Evolutionary conservation across 148 eudicot genomes (phyloP).

Genomic region (Linanthus parryae): DNA sequence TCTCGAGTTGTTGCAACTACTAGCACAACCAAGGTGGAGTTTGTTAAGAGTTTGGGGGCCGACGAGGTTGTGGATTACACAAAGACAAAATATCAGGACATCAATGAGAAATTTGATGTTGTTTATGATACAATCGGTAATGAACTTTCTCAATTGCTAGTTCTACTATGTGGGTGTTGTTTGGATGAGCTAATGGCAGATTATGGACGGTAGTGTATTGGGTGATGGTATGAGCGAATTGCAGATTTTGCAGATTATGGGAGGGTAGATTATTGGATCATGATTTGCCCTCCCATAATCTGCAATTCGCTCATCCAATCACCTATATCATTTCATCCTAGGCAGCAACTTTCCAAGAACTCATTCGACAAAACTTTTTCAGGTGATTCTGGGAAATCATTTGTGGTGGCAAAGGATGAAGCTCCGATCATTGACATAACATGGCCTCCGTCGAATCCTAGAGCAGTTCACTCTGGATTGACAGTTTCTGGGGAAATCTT

Average conservation of each 20-base stretch:
- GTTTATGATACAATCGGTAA: slow-evolving; percentile 51
- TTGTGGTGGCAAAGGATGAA: slow-evolving; percentile 34
- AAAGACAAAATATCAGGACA: slow-evolving; percentile 29
- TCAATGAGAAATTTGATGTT: slow-evolving; percentile 35
- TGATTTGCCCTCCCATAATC: too few relatives aligned
- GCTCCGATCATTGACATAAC: slow-evolving; percentile 47
- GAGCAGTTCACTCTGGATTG: slow-evolving; percentile 35
- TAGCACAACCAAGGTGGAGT: slow-evolving; percentile 39
- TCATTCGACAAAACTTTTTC: slow-evolving; percentile 1
- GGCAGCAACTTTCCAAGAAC: not conserved
- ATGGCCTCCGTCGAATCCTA: slow-evolving; percentile 50
- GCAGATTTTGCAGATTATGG: too few relatives aligned
- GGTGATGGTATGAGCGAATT: too few relatives aligned
- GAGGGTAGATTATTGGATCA: too few relatives aligned
- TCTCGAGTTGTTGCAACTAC: slow-evolving; percentile 38
- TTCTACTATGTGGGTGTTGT: too few relatives aligned
- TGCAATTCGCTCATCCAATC: too few relatives aligned
- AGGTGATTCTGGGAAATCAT: slow-evolving; percentile 36
- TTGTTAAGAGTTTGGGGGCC: slow-evolving; percentile 51
- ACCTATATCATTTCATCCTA: too few relatives aligned
- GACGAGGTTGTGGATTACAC: slow-evolving; percentile 45
- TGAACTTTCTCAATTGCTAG: too few relatives aligned
- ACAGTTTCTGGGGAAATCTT: slow-evolving; percentile 43
- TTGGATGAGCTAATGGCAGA: too few relatives aligned
- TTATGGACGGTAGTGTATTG: too few relatives aligned